phyloP scores from a whole-genome alignment of 2,329 filamentous ascomycete genomes.

The Fusarium guadeloupense region DNA sequence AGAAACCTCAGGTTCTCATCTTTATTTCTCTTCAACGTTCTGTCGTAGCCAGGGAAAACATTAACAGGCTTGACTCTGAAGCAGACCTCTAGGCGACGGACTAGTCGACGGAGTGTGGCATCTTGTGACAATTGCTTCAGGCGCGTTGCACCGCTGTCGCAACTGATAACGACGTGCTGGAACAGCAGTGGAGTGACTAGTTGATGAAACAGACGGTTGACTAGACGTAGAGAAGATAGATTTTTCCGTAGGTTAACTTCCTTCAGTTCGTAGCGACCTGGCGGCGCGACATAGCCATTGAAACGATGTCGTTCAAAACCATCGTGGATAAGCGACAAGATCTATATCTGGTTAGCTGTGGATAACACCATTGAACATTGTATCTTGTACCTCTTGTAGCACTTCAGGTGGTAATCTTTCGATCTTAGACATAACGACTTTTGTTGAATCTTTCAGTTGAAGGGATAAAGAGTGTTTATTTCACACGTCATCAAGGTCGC shows the following conservation, averaged over 20 bases:
- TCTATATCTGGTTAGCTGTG: neutral
- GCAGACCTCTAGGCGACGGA: slow-evolving; percentile 10
- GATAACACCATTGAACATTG: no score
- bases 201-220: slow-evolving; percentile 1
- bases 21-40: neutral
- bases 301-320: neutral
- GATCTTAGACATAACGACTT: neutral
- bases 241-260: neutral
- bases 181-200: slow-evolving; percentile 4
- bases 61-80: neutral
- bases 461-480: no score
- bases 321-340: neutral
- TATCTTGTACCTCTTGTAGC: neutral
- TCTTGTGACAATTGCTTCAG: slow-evolving; percentile 3
- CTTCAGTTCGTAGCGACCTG: slow-evolving; percentile 6
- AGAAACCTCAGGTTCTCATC: neutral
- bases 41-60: neutral
- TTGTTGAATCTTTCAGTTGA: no score
- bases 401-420: neutral
- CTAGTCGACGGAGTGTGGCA: slow-evolving; percentile 3
- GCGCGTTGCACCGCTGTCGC: neutral
- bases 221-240: slow-evolving; percentile 1
- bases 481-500: no score
- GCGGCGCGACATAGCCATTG: neutral
- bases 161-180: slow-evolving; percentile 2